Evolutionary conservation across 257 asterid genomes (phyloP), one percentile per base, ranked within the genome.

Genomic region (Vinca minor): DNA sequence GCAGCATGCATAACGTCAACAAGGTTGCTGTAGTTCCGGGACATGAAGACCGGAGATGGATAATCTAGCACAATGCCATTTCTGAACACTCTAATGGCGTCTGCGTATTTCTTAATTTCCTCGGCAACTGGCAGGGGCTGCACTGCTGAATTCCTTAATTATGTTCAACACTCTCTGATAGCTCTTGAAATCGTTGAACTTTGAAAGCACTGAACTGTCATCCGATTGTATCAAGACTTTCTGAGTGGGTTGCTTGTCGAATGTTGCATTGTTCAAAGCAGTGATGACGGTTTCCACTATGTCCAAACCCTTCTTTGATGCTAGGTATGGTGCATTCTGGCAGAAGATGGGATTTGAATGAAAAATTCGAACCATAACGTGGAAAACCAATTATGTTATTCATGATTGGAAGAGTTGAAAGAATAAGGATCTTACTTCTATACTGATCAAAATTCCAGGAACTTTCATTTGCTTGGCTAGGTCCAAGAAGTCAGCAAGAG

Each of bases 81-180:
- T 65, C 94, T 81, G 75, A 71, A 82, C 31, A 88, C 80, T 62
- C 49, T 68, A 57, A 91, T 76, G n/a, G 95, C 87, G 48, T 88
- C 91, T 0, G 98, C 95, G 2, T 85, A 79, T 68, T 84, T 86
- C 83, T 85, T 91, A 47, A 91, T 75, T 71, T 91, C 93, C 26
- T 73, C 38, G 10, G 83, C 85, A 18, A 78, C 77, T 67, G 76
- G 71, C 13, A n/a, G 70, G 65, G 0, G 87, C 68, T 47, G 79
- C 84, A n/a, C 85, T 89, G 6, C 86, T 65, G 39, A 74, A 31
- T 17, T 74, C 68, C 36, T 59, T 59, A 0, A 75, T 26, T 52
- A 89, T 64, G 65, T 72, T 41, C 14, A 87, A 21, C 47, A 90
- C 95, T 76, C 84, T 82, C 57, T 81, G 76, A 70, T 87, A 85